Percentiles rank a stretch among this genome's conserved stretches.
phyloP scores from a whole-genome alignment of 306 rosid genomes.

The Quercus berberidifolia region DNA sequence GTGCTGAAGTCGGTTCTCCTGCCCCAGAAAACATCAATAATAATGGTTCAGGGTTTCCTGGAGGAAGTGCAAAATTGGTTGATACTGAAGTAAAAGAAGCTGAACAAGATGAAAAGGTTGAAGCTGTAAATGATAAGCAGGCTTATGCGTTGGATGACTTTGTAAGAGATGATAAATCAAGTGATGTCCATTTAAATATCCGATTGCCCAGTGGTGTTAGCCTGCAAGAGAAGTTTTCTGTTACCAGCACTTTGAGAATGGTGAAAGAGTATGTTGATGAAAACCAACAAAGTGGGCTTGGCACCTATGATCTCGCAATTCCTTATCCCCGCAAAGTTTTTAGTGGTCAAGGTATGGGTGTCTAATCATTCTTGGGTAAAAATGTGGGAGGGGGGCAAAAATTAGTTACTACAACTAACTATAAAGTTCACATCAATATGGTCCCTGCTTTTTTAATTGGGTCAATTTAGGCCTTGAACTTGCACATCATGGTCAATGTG shows the following conservation, averaged over 20 bases:
- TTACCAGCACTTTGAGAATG: constrained; percentile 39
- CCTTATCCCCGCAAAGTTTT: constrained; percentile 63
- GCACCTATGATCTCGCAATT: constrained; percentile 52
- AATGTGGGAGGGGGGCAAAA: background rate
- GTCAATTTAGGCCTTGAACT: background rate
- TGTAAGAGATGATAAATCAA: background rate
- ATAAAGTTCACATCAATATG: background rate
- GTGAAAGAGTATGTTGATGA: constrained; percentile 43
- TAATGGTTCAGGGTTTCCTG: constrained; percentile 18
- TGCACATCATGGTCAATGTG: background rate
- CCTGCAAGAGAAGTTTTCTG: constrained; percentile 44
- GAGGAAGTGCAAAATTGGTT: constrained; percentile 18
- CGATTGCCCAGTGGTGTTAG: constrained; percentile 41
- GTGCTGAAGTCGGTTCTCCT: constrained; percentile 3
- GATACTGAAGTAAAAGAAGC: constrained; percentile 17
- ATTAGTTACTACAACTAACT: background rate
- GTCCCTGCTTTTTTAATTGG: background rate
- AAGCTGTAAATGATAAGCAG: constrained; percentile 19
- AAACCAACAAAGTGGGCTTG: constrained; percentile 27
- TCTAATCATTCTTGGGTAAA: background rate
- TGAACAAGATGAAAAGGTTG: constrained; percentile 16
- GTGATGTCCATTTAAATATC: constrained; percentile 44
- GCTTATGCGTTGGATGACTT: constrained; percentile 7
- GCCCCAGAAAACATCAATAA: constrained; percentile 6
- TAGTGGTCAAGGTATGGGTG: constrained; percentile 35